Base-by-base conservation (phyloP, 179 eudicot species). In the Spinacia oleracea region DNA sequence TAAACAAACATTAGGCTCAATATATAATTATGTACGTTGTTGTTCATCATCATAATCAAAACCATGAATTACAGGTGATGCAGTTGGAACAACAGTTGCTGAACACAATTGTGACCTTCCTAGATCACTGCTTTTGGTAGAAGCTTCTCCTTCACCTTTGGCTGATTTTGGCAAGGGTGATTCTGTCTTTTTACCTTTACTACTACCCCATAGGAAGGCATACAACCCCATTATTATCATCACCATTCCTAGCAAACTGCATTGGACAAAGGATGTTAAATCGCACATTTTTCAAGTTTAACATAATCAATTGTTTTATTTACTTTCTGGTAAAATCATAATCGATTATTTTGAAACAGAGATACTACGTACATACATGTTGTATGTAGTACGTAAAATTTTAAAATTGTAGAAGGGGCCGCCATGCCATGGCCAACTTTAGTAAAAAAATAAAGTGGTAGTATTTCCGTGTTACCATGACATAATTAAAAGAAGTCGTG, bases 191-290 rank as follows among this genome's bases (percentile, higher is more conserved):
- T 14, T 59, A 29, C 63, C 65, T 67, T 18, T 55, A 29, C 64
- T 50, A 23, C 43, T 64, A 16, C 83, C 85, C 85, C 85, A 79
- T 42, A 83, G 35, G 80, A 83, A 83, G 7, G 65, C 69, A 59
- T 79, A 83, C 60, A 83, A 34, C 25, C 85, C 85, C 15, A 51
- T 21, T 38, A 79, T 69, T 23, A 76, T 80, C 35, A 56, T 32
- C 64, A 46, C 5, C 85, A 83, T 80, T 9, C 85, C 85, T 11
- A 83, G 2, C 72, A 83, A 53, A 59, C 85, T 83, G 78, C 77
- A 76, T 51, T 68, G n/a, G n/a, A n/a, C n/a, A n/a, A n/a, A n/a
- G n/a, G n/a, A n/a, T n/a, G n/a, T n/a, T n/a, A n/a, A n/a, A n/a
- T n/a, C n/a, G n/a, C n/a, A n/a, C n/a, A n/a, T n/a, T n/a, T n/a